phyloP scores from a whole-genome alignment of 73 alveolate genomes.

The Paramecium tetraurelia region DNA sequence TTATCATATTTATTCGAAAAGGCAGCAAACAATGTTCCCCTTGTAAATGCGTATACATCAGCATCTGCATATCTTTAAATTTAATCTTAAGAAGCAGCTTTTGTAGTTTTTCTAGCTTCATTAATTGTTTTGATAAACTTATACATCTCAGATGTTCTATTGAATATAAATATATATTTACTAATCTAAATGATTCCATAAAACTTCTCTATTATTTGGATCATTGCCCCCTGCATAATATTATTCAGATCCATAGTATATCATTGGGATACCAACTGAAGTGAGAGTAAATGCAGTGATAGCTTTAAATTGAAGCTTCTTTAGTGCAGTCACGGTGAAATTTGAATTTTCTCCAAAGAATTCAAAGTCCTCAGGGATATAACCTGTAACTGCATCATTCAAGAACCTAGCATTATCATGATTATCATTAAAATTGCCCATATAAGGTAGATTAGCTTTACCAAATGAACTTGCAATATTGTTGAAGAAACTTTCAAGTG shows the following conservation, averaged over 20 bases:
- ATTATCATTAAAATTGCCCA: constrained; percentile 83
- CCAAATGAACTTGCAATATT: constrained; percentile 8
- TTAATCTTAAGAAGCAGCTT: constrained; percentile 34
- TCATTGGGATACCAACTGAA: constrained; percentile 92
- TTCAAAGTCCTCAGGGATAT: constrained; percentile 5
- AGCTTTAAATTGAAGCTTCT: constrained; percentile 72
- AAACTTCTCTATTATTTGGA: constrained; percentile 90
- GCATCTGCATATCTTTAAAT: constrained; percentile 48
- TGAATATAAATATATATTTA: neutral
- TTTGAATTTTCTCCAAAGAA: neutral
- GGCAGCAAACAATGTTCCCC: constrained; percentile 47
- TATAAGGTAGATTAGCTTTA: constrained; percentile 28
- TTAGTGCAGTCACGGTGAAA: constrained; percentile 25
- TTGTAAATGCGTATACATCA: constrained; percentile 23
- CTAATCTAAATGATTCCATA: constrained; percentile 69
- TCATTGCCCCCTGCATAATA: constrained; percentile 92
- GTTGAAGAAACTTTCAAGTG: constrained; percentile 33
- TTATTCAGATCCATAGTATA: constrained; percentile 97
- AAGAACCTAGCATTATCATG: constrained; percentile 96
- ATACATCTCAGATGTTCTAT: constrained; percentile 48
- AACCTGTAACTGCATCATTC: constrained; percentile 44
- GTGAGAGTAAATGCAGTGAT: constrained; percentile 76
- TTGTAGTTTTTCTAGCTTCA: constrained; percentile 17
- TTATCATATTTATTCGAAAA: constrained; percentile 42
- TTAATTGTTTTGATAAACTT: neutral